Base-by-base conservation (phyloP, 202 grass and related monocot genomes). In the Schoenoplectus triqueter region DNA sequence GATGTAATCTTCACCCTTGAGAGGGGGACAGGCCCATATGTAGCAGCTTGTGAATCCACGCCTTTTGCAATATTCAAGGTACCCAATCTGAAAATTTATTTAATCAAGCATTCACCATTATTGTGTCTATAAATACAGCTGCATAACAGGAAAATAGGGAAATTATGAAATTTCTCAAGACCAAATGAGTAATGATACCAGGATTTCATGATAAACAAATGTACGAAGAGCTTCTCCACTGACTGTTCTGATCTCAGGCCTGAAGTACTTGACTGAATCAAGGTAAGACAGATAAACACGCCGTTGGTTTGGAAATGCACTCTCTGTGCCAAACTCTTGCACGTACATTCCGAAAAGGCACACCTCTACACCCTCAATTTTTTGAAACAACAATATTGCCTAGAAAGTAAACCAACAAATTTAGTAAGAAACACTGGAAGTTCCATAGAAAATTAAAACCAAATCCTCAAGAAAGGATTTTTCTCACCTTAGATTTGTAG, bases 331-430 rank as follows among this genome's bases (percentile, higher is more conserved):
- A 89, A 99, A 99, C 87, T 99, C 97, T 92, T 99, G 97, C 80
- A 99, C 97, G 85, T 99, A 99, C 97, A 99, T 99, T 78, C 97
- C 97, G 85, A 99, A 99, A 56, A 99, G 85, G 85, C 97, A 99
- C 57, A 99, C 97, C 92, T 99, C 97, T 68, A 99, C 97, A 42
- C 97, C 97, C 92, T 99, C 97, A 83, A 99, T 99, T 89, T 90
- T 99, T 88, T 99, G 97, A 87, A 99, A 99, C 81, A 99, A 90
- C 74, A 99, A 88, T 81, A 99, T 78, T 77, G 97, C 97, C 97
- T 99, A 88, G 62, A 89, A 87, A 93, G 85, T 7, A 51, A 54
- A 67, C 73, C 20, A 66, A 82, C 8, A 77, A 50, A 47, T 64
- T 86, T 85, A 21, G 17, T 83, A 7, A 86, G 4, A 74, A 66